Evolutionary conservation across 805 yeast genomes (phyloP), one percentile per base, ranked within the genome.

Genomic region (Ogataea corticis): DNA sequence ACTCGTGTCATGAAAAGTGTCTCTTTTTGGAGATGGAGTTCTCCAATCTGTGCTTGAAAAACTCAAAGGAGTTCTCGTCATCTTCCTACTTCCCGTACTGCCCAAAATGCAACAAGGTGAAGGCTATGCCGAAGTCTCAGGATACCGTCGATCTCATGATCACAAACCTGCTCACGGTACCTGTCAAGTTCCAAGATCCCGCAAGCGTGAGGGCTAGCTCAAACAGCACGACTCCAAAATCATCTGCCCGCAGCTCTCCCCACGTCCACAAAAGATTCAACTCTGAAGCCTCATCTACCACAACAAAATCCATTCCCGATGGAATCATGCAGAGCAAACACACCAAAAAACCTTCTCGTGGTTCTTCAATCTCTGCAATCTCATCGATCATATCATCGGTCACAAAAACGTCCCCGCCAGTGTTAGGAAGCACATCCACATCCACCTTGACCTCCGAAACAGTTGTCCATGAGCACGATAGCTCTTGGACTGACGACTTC

Each of bases 1-100:
- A 82, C 57, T 61, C 67, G 35, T 67, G 73, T 32, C 89, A 83
- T 57, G 82, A 79, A 41, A 79, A 80, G 44, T 83, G 89, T 57
- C 67, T 81, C 13, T 46, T 64, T 2, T 58, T 79, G 7, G 68
- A 68, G 17, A 58, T 73, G 56, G 71, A 65, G 34, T 50, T 56
- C 17, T 48, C 49, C 39, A 33, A 44, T 4, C 19, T 47, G 4
- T 14, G 51, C 1, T 37, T 27, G 2, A 28, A 18, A 1, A 31
- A 42, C 3, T 14, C 46, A 7, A 19, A 45, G 3, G 49, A 50
- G 15, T 36, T 40, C 15, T 38, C 41, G 3, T 18, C 45, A 1
- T 12, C 45, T 4, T 49, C 55, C 7, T 49, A 56, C 27, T 56
- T 62, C 29, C 67, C 69, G 1, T 13, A 23, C 2, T 65, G 69